These are phyloP conservation scores for Trametes meyenii DNA, from an alignment of 768 basidiomycete species.

Conservation along the genomic window DNA sequence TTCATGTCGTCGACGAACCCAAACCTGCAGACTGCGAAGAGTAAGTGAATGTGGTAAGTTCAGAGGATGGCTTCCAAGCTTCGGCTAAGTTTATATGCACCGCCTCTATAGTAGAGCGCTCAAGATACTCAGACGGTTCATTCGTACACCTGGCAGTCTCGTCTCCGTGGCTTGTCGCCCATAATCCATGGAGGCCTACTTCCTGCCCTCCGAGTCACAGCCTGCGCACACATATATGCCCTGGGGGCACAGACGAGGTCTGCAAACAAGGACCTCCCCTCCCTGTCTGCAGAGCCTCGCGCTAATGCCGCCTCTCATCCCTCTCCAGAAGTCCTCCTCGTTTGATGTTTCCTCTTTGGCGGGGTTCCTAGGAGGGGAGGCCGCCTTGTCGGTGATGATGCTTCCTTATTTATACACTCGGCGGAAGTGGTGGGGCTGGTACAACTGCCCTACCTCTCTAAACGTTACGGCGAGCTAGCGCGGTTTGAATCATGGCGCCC, in stretches of 20 bases:
- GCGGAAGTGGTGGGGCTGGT: constrained; percentile 20
- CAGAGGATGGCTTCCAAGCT: too few species aligned
- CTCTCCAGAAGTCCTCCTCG: constrained; percentile 1
- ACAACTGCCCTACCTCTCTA: constrained; percentile 18
- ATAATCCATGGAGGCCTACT: too few species aligned
- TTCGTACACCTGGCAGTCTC: too few species aligned
- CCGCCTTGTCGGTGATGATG: constrained; percentile 16
- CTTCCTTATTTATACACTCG: constrained; percentile 11
- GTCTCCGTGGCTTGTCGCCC: too few species aligned
- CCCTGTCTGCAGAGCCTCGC: not conserved
- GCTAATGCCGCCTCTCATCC: not conserved
- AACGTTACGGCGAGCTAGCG: constrained; percentile 16
- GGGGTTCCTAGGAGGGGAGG: constrained; percentile 18
- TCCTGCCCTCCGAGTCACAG: too few species aligned
- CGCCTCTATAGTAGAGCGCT: too few species aligned
- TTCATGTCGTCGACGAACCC: too few species aligned
- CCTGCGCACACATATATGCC: not conserved
- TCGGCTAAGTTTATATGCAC: too few species aligned
- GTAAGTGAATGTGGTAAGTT: too few species aligned
- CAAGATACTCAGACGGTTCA: too few species aligned
- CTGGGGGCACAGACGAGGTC: not conserved
- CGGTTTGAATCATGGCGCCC: constrained; percentile 9
- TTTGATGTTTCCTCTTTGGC: constrained; percentile 13
- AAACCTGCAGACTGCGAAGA: too few species aligned
- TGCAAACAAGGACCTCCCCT: constrained; percentile 3